A percentile compares a stretch with the other conserved stretches of the same genome.
Conservation (phyloP, 306 rosid species). For the Medicago ruthenica region DNA sequence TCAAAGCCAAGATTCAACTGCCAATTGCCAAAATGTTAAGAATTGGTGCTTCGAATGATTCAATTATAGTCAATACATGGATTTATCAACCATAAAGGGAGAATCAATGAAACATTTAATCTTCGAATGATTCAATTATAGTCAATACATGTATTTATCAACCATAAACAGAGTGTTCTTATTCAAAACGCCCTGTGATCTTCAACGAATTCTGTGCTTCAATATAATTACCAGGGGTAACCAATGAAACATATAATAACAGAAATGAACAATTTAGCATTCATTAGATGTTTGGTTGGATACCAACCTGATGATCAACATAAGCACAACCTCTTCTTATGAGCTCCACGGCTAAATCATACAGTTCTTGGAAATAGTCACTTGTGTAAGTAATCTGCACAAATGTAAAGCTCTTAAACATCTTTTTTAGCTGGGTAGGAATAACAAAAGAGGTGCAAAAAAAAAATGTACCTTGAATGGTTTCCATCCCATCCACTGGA, state of each 20-base stretch:
- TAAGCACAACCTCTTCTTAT: constrained; percentile 85
- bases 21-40: constrained; percentile 30
- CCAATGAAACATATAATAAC: constrained; percentile 17
- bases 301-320: constrained; percentile 94
- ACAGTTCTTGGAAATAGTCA: constrained; percentile 92
- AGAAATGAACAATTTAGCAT: constrained; percentile 12
- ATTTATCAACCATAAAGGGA: constrained; percentile 16
- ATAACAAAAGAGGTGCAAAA: not conserved
- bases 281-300: constrained; percentile 5
- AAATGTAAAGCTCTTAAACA: constrained; percentile 33
- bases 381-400: constrained; percentile 91
- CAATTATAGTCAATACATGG: constrained; percentile 5
- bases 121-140: too few relatives aligned
- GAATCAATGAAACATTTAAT: constrained; percentile 19
- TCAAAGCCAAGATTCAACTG: constrained; percentile 1
- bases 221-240: too few relatives aligned
- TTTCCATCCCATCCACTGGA: constrained; percentile 99
- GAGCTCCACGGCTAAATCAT: constrained; percentile 94
- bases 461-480: constrained; percentile 72
- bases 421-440: constrained; percentile 14
- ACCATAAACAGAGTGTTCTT: constrained; percentile 17
- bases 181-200: too few relatives aligned
- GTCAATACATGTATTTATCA: constrained; percentile 3
- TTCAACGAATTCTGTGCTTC: too few relatives aligned
- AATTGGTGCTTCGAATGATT: constrained; percentile 22